Conservation (phyloP, 306 rosid species). For the Medicago lupulina region DNA sequence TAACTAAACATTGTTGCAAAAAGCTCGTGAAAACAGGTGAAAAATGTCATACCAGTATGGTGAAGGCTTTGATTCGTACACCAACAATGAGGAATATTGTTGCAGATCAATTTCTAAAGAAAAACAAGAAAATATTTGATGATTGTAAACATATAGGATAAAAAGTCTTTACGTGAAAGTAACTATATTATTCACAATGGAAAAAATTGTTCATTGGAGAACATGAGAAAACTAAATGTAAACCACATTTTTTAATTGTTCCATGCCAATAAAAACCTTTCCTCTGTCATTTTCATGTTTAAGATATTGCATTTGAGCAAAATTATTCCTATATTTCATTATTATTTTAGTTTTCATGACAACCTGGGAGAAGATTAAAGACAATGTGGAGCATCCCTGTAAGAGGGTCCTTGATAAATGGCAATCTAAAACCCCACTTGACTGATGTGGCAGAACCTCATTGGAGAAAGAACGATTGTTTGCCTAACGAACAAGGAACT, state of each 20-base stretch:
- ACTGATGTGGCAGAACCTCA: too few species aligned
- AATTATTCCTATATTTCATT: too few species aligned
- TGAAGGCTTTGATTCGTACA: conserved; percentile 30
- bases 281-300: too few species aligned
- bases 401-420: too few species aligned
- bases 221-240: not conserved
- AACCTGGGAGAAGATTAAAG: too few species aligned
- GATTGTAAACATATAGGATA: not conserved
- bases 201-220: not conserved
- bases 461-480: too few species aligned
- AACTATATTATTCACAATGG: not conserved
- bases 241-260: not conserved
- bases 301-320: not conserved
- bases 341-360: too few species aligned
- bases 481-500: too few species aligned
- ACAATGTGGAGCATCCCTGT: too few species aligned
- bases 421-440: too few species aligned
- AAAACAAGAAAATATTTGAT: not conserved
- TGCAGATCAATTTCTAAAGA: conserved; percentile 12
- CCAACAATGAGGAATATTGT: not conserved
- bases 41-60: conserved; percentile 6
- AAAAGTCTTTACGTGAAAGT: not conserved
- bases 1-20: not conserved
- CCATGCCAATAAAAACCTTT: too few species aligned
- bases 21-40: conserved; percentile 30